Percentiles rank a stretch among this genome's conserved stretches.
phyloP scores from a whole-genome alignment of 768 basidiomycete species.

The Gymnopilus dilepis region DNA sequence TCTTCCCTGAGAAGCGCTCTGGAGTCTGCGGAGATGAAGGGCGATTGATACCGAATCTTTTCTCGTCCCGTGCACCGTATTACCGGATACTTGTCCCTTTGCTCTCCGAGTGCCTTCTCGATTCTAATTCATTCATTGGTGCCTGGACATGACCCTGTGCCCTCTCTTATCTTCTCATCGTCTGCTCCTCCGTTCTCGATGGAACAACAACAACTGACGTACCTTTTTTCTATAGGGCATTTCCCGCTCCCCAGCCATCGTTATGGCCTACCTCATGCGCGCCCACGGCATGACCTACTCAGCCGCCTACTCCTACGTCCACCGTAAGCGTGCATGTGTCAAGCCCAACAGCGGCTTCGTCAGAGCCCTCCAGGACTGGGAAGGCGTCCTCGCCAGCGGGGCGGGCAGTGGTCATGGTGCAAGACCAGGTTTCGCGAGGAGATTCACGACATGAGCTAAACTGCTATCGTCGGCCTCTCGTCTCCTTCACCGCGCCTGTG shows the following conservation, averaged over 20 bases:
- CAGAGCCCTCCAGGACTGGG: slow-evolving; percentile 62
- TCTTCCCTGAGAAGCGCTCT: not conserved
- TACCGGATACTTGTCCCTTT: not conserved
- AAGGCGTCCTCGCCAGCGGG: slow-evolving; percentile 25
- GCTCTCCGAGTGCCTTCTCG: not conserved
- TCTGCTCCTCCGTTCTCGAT: not conserved
- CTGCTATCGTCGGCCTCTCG: not conserved
- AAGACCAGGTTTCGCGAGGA: slow-evolving; percentile 13
- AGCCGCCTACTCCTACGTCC: slow-evolving; percentile 61
- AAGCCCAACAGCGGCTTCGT: slow-evolving; percentile 85
- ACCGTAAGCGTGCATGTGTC: slow-evolving; percentile 70
- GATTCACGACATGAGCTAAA: slow-evolving; percentile 9
- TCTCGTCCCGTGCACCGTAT: not conserved
- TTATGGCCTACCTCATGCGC: slow-evolving; percentile 83
- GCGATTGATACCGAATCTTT: not conserved
- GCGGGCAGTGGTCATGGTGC: not conserved
- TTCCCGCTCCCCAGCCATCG: slow-evolving; percentile 76
- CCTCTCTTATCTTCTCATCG: not conserved
- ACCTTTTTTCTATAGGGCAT: slow-evolving; percentile 55
- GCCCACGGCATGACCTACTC: slow-evolving; percentile 77
- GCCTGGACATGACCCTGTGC: not conserved
- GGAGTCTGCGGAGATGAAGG: not conserved
- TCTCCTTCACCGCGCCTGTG: not conserved
- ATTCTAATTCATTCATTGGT: not conserved
- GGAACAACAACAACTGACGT: not conserved